Conservation (phyloP, 768 basidiomycete genomes). For the Serendipita sp. region DNA sequence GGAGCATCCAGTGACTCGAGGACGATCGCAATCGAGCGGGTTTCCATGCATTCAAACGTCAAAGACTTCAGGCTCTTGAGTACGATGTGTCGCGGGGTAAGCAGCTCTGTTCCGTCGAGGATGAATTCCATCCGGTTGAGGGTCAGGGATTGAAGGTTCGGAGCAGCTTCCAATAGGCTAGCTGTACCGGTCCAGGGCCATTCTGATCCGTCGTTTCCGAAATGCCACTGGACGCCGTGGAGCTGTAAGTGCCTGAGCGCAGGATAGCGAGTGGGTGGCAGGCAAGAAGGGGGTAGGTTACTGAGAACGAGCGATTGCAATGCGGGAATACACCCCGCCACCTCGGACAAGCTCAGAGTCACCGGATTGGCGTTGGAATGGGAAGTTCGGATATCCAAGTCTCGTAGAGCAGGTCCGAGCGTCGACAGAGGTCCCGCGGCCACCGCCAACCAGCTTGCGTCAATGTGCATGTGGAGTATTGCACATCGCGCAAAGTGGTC, state of each 20-base stretch:
- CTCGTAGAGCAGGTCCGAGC: background rate
- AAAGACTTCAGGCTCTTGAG: background rate
- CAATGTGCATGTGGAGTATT: background rate
- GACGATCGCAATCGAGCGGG: constrained; percentile 3
- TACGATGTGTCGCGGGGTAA: background rate
- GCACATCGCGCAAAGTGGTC: background rate
- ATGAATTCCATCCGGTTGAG: constrained; percentile 5
- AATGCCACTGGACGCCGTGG: constrained; percentile 1
- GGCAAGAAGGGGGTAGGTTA: background rate
- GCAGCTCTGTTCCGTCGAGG: background rate
- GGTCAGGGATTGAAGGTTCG: constrained; percentile 1
- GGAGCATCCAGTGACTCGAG: background rate
- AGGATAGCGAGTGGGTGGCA: background rate
- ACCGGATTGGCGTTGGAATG: background rate
- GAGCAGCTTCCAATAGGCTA: constrained; percentile 1
- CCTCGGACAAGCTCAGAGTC: background rate
- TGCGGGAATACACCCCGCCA: background rate
- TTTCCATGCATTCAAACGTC: constrained; percentile 6
- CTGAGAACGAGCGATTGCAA: constrained; percentile 1
- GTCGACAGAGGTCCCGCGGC: background rate
- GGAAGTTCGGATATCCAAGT: constrained; percentile 2
- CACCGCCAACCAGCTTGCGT: background rate
- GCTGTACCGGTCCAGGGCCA: background rate
- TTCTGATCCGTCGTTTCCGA: constrained; percentile 6
- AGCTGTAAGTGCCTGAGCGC: constrained; percentile 1